These are phyloP conservation scores for Jackrogersella minutella DNA, from an alignment of 495 filamentous ascomycete genomes.

Conservation along the genomic window DNA sequence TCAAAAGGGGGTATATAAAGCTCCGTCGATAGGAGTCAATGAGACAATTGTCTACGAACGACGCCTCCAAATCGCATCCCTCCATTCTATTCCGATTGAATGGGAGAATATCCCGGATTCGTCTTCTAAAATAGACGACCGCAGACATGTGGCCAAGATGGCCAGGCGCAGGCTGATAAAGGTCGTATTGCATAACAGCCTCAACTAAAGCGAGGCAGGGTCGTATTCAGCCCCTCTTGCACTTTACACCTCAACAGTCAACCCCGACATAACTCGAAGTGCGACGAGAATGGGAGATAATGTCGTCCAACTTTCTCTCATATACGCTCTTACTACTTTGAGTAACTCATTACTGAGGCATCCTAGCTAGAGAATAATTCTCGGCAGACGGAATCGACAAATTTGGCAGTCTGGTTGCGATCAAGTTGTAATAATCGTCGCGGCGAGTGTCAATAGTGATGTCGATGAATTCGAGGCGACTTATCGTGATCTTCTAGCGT, in stretches of 20 bases:
- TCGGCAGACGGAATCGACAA: neutral
- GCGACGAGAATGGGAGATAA: neutral
- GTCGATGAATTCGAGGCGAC: neutral
- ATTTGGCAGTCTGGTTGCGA: neutral
- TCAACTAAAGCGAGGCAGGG: slow-evolving; percentile 8
- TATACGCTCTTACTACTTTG: no score
- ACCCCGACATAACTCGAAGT: neutral
- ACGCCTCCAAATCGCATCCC: neutral
- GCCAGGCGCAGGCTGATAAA: neutral
- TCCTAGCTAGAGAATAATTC: neutral
- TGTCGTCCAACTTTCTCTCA: no score
- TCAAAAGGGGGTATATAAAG: neutral
- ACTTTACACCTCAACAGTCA: neutral
- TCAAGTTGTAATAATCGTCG: neutral
- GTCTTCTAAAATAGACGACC: neutral
- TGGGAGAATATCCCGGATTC: neutral
- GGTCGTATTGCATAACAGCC: neutral
- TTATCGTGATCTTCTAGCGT: neutral
- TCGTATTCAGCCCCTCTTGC: neutral
- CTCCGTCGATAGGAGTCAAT: neutral
- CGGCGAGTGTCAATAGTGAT: neutral
- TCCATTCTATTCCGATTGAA: neutral
- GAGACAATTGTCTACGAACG: neutral
- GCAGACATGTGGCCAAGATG: neutral
- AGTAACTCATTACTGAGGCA: no score